Evolutionary conservation across 768 basidiomycete genomes (phyloP), one percentile per base, ranked within the genome.

Genomic region (Podaxis mareebaensis): DNA sequence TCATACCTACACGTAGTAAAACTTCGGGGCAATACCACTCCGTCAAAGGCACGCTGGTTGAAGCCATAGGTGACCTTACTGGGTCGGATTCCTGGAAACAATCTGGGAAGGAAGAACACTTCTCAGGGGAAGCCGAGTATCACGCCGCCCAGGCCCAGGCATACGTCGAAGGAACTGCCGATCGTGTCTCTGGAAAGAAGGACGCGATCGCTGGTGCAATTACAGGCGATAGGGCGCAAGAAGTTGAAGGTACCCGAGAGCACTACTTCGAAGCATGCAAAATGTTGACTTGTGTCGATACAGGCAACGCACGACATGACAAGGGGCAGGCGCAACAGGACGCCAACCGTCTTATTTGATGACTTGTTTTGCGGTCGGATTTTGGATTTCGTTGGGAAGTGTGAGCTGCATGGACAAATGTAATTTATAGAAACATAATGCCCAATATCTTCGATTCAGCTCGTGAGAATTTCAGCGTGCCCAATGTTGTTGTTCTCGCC

Each of bases 311-410:
- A 13, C 77, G 72, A 56, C 79, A 83, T 0, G 83, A 86, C 58
- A 85, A 85, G 61, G 86, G 85, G 0, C 65, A 78, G 58, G 66
- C 76, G 3, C 79, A 85, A 65, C 83, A 85, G 72, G 70, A 82
- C 2, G 13, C 78, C 20, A 87, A 86, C 70, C 76, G 49, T 4
- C 11, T 51, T 8, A 20, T 44, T 15, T 78, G 65, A 61, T 58
- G 24, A 17, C 11, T 44, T 55, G 8, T 26, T 15, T 28, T 28
- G 3, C 51, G 6, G 22, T 22, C 26, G 51, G 51, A 15, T 13
- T 22, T 26, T 22, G 20, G 26, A 26, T 1, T 24, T 15, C 28
- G 28, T 30, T 33, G 33, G 33, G 33, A 33, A 10, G 8, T 8
- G 33, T 8, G 33, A 33, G 33, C 33, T 33, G 6, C 33, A 33